Conservation (phyloP, 495 filamentous ascomycete genomes). For the Glarea lozoyensis region DNA sequence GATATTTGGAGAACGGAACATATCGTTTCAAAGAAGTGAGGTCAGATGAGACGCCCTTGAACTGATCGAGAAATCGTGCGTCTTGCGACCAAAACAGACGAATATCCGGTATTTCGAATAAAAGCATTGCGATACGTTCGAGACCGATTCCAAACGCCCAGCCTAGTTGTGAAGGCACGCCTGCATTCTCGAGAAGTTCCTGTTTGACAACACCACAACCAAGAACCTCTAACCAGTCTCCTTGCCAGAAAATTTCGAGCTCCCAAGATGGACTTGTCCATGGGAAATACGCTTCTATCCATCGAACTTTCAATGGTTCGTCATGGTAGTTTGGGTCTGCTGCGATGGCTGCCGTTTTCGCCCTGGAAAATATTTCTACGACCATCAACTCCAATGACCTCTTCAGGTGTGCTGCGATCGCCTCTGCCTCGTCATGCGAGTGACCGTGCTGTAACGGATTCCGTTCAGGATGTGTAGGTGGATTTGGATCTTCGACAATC, state of each 20-base stretch:
- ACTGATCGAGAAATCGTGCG: slow-evolving; percentile 72
- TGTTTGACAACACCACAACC: slow-evolving; percentile 91
- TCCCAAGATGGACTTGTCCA: slow-evolving; percentile 96
- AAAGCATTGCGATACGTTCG: slow-evolving; percentile 90
- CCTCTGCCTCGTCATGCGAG: slow-evolving; percentile 66
- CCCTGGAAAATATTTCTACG: slow-evolving; percentile 76
- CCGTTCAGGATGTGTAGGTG: slow-evolving; percentile 63
- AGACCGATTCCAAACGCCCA: slow-evolving; percentile 96
- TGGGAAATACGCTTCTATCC: slow-evolving; percentile 95
- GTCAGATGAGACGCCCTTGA: slow-evolving; percentile 45
- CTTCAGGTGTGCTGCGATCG: slow-evolving; percentile 80
- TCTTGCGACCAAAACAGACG: slow-evolving; percentile 95
- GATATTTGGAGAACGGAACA: slow-evolving; percentile 80
- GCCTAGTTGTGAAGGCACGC: slow-evolving; percentile 64
- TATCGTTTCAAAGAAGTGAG: slow-evolving; percentile 51
- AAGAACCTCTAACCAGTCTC: slow-evolving; percentile 88
- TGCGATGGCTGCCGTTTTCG: slow-evolving; percentile 53
- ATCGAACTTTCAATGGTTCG: slow-evolving; percentile 69
- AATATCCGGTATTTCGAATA: slow-evolving; percentile 93
- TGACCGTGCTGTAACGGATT: slow-evolving; percentile 78
- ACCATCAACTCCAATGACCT: slow-evolving; percentile 82
- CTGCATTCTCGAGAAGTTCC: slow-evolving; percentile 65
- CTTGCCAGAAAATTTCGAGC: slow-evolving; percentile 89
- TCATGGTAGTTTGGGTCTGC: slow-evolving; percentile 36
- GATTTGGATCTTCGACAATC: slow-evolving; percentile 76